Base-by-base conservation (phyloP, 345 rosid species). In the Limnanthes douglasii region DNA sequence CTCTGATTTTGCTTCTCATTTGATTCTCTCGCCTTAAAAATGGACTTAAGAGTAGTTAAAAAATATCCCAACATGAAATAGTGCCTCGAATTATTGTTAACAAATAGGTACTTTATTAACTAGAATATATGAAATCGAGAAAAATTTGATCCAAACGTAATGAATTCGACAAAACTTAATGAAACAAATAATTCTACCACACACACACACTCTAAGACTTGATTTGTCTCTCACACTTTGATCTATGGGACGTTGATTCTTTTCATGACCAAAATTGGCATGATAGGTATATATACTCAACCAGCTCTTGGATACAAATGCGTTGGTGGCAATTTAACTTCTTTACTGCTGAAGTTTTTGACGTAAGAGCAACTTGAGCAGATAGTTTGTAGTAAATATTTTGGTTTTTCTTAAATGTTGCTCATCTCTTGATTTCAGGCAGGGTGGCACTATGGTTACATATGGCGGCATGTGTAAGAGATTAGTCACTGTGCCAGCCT, bases 391-490 rank as follows among this genome's bases (percentile, higher is more conserved):
- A 2, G 2, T 35, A 48, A 11, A 26, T 3, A n/a, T 10, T 12
- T 21, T 11, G 9, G n/a, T 6, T 46, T 30, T 21, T 15, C 38
- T 17, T 37, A 30, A 48, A 48, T 39, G 48, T 33, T 48, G 10
- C 43, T 25, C 18, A 24, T 7, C 10, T 31, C 12, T 32, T 39
- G 31, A 18, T 48, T 61, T 43, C 55, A 79, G 82, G 58, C 70
- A 51, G 31, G 73, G 81, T 46, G 98, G 98, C 58, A 76, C 75
- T 4, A 76, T 72, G 95, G 94, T 77, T 37, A 84, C 98, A 14
- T 90, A 84, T 53, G 98, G 94, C 29, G 86, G 98, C 37, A 80
- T 90, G 98, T 77, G 94, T 11, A 84, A 74, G 56, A 76, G 66
- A 49, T 92, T 95, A 35, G 39, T 84, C 50, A 72, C 82, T 1